Base-by-base conservation (phyloP, 83 land plant species). In the Isoetes engelmannii region DNA sequence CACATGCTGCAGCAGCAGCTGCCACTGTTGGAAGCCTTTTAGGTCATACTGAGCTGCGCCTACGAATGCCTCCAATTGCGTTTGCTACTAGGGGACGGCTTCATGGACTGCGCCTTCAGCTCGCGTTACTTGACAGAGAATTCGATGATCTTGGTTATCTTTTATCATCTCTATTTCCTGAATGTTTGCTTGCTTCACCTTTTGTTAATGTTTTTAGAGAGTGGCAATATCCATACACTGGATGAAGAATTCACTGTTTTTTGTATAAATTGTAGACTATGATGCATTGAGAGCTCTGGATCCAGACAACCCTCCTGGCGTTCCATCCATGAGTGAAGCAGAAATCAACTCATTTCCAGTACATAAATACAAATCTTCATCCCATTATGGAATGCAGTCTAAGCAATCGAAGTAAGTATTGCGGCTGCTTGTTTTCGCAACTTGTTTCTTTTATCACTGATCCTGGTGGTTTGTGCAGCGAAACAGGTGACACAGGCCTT, bases 211-310 rank as follows among this genome's bases (percentile, higher is more conserved):
- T 51, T 51, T 51, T 12, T 1, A 1, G 54, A 3, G 54, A 12
- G 12, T 51, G 15, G 15, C 54, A 12, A n/a, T 3, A 12, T 51
- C 54, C 12, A 51, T 12, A n/a, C 54, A 51, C 3, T 51, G 12
- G 54, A 51, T 51, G 54, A 12, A 12, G 54, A 51, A 51, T 15
- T 60, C 0, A 60, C 10, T 15, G 21, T 15, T 17, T 21, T 20
- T 17, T 60, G 19, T 17, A n/a, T 7, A 70, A n/a, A 50, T 65
- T 69, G 50, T 80, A 92, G 92, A 92, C 76, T 92, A 92, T 81
- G 97, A 92, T 82, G 84, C 89, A 41, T 79, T 89, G 71, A 86
- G 91, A 75, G 94, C 97, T 64, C 58, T 89, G 48, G 97, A 92
- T 78, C 72, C 83, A 7, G 97, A 92, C 51, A 89, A 87, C 70